Evolutionary conservation across 2,329 filamentous ascomycete species (phyloP), one percentile per base, ranked within the genome.

Genomic region (Cercospora beticola): DNA sequence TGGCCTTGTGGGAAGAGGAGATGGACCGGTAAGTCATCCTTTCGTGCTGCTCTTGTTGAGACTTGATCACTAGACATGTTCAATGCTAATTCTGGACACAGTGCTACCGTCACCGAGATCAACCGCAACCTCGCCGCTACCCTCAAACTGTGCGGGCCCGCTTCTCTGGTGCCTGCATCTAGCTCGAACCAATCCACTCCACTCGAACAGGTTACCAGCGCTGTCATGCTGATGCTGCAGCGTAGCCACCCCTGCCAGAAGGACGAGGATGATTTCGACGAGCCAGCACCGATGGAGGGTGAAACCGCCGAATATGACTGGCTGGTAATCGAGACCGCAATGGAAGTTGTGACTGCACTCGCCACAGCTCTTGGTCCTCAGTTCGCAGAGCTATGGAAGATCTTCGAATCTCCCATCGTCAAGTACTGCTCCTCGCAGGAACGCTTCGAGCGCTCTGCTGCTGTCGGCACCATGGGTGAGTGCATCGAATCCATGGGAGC

Each of bases 301-400:
- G 94, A 93, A 78, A 91, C 91, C 31, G 97, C 94, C 2, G 95
- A 99, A 83, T 97, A 97, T 77, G 95, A 98, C 84, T 98, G 95
- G 95, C 88, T 97, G 18, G 90, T 97, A 62, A 91, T 98, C 65
- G 95, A 99, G 83, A 97, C 93, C 9, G 94, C 93, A 40, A 87
- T 98, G 65, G 95, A 98, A 73, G 93, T 97, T 58, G 86, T 97
- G 62, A 92, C 93, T 62, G 93, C 92, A 43, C 87, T 98, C 49
- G 90, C 94, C 21, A 88, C 89, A 58, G 93, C 93, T 33, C 88
- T 98, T 14, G 95, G 95, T 46, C 80, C 86, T 23, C 88, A 89
- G 74, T 98, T 97, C 76, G 86, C 86, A 66, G 91, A 97, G 83
- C 85, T 97, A 70, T 98, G 93, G 93, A 96, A 97, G 85, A 89